A percentile compares a stretch with the other conserved stretches of the same genome.
phyloP scores from a whole-genome alignment of 768 basidiomycete species.

The Pleurotus tuoliensis region DNA sequence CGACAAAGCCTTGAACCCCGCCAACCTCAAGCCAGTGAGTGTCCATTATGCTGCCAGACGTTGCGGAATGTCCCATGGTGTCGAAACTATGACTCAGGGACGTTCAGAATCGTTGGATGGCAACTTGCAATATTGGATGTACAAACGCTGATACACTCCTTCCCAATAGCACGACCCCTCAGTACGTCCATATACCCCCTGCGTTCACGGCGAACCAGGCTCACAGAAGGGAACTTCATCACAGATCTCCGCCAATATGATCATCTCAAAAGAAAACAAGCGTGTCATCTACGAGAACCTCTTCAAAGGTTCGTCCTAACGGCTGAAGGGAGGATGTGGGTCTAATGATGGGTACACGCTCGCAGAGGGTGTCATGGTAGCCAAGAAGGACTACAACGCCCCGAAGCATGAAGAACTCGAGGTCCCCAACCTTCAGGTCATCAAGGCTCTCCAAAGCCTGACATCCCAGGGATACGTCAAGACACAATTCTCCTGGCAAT shows the following conservation, averaged over 20 bases:
- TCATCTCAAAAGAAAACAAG: conserved; percentile 94
- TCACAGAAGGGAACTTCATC: not conserved
- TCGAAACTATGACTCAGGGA: not conserved
- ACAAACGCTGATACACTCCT: not conserved
- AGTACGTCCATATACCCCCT: not conserved
- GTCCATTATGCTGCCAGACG: not conserved
- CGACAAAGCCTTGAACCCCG: conserved; percentile 5
- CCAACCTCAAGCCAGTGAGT: conserved; percentile 7
- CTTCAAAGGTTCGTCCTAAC: conserved; percentile 82
- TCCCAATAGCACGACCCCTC: not conserved
- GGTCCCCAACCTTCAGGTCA: conserved; percentile 66
- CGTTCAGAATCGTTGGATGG: not conserved
- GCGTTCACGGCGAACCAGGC: not conserved
- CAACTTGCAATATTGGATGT: not conserved
- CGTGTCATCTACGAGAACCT: conserved; percentile 98
- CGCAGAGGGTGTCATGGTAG: conserved; percentile 95
- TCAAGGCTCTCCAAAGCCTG: conserved; percentile 68
- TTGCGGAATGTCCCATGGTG: no score
- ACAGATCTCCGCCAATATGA: conserved; percentile 61
- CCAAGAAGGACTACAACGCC: conserved; percentile 98
- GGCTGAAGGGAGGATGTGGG: not conserved
- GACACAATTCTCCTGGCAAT: conserved; percentile 99
- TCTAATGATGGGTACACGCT: not conserved
- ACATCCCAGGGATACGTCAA: conserved; percentile 85
- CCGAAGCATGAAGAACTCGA: conserved; percentile 92